Conservation (phyloP, 495 filamentous ascomycete genomes). For the Xylona heveae region DNA sequence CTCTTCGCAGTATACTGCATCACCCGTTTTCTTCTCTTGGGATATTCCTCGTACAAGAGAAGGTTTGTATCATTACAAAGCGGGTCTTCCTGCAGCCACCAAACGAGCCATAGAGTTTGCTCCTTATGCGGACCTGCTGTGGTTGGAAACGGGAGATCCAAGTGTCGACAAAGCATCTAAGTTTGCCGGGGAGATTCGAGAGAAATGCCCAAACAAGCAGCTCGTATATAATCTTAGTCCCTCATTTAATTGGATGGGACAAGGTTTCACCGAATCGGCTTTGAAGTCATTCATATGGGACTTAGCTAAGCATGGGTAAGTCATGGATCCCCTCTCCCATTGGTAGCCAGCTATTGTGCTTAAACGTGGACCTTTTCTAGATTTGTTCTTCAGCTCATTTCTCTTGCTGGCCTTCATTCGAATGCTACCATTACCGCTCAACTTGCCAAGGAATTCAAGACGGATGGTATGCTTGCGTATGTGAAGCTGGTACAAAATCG, state of each 20-base stretch:
- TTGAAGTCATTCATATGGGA: conserved; percentile 91
- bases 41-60: conserved; percentile 86
- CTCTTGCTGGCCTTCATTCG: conserved; percentile 72
- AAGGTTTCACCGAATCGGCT: conserved; percentile 64
- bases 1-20: conserved; percentile 38
- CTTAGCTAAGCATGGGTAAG: conserved; percentile 61
- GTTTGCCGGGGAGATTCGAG: conserved; percentile 57
- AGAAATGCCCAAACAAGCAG: conserved; percentile 48
- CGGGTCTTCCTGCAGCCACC: conserved; percentile 71
- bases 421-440: conserved; percentile 77
- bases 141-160: conserved; percentile 90
- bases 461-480: conserved; percentile 87
- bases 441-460: conserved; percentile 62
- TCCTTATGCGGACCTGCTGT: conserved; percentile 85
- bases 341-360: neutral
- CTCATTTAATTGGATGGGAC: conserved; percentile 95
- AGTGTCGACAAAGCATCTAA: conserved; percentile 49
- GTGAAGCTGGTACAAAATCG: conserved; percentile 70
- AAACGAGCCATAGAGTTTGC: conserved; percentile 82
- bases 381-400: conserved; percentile 86
- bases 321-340: neutral
- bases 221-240: conserved; percentile 92
- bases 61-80: conserved; percentile 88
- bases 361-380: conserved; percentile 9
- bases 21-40: conserved; percentile 64